Conservation (phyloP, 441 rosid genomes). For the Viola pubescens region DNA sequence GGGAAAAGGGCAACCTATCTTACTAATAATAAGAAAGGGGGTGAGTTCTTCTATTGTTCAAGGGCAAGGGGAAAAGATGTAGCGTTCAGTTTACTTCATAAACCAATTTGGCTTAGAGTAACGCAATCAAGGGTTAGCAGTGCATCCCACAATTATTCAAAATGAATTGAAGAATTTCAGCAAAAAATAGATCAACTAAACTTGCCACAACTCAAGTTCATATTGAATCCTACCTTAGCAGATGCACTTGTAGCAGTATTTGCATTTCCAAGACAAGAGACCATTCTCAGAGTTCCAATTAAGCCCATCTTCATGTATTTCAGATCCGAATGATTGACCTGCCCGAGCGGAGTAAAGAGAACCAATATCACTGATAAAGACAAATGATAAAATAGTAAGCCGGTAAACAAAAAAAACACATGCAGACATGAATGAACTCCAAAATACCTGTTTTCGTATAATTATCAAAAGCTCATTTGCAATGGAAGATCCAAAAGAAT, state of each 20-base stretch:
- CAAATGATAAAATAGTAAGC: not conserved
- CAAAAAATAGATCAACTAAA: not conserved
- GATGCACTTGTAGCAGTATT: slow-evolving; percentile 25
- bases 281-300: slow-evolving; percentile 65
- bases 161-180: not conserved
- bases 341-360: slow-evolving; percentile 14
- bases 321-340: slow-evolving; percentile 71
- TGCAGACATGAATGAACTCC: slow-evolving; percentile 1
- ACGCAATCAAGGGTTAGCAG: no score
- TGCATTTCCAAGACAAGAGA: slow-evolving; percentile 55
- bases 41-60: no score
- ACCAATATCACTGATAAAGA: not conserved
- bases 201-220: slow-evolving; percentile 3
- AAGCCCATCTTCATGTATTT: slow-evolving; percentile 87
- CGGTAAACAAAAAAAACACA: not conserved
- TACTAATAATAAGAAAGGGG: no score
- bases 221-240: slow-evolving; percentile 29
- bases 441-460: slow-evolving; percentile 68
- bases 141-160: not conserved
- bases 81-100: no score
- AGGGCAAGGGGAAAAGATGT: no score
- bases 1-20: no score
- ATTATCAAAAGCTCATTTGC: slow-evolving; percentile 77
- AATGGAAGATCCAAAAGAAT: slow-evolving; percentile 48
- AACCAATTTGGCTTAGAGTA: no score